These are phyloP conservation scores for Hygrophila difformis DNA, from an alignment of 257 asterid species.

Conservation along the genomic window DNA sequence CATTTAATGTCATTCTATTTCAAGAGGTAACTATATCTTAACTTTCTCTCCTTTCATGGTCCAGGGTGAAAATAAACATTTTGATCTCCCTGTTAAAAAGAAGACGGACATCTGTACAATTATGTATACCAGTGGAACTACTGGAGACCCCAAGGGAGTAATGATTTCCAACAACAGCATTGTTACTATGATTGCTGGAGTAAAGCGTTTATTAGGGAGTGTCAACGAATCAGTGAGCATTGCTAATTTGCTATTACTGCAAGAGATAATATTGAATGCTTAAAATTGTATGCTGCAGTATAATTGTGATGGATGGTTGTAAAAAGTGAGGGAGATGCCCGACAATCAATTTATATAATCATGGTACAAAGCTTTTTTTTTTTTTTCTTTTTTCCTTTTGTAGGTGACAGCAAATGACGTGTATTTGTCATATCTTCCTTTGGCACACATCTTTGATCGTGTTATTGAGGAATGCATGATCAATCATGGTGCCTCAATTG, in stretches of 20 bases:
- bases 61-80: constrained; percentile 70
- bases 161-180: constrained; percentile 83
- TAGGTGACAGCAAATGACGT: constrained; percentile 68
- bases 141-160: constrained; percentile 99
- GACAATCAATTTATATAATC: no score
- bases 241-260: background rate
- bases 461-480: constrained; percentile 78
- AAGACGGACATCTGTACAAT: constrained; percentile 86
- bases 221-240: constrained; percentile 56
- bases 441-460: constrained; percentile 97
- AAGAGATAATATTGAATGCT: no score
- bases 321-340: no score
- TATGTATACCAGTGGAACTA: constrained; percentile 98
- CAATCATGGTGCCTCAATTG: constrained; percentile 78
- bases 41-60: constrained; percentile 11
- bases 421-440: constrained; percentile 84
- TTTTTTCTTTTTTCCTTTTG: constrained; percentile 12
- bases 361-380: background rate
- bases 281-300: no score
- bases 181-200: constrained; percentile 77
- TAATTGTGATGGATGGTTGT: background rate
- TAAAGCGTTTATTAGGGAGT: constrained; percentile 46
- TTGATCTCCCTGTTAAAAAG: constrained; percentile 76
- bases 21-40: no score
- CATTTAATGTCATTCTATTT: no score